Evolutionary conservation across 2,329 filamentous ascomycete genomes (phyloP).

Genomic region (Aaosphaeria arxii): DNA sequence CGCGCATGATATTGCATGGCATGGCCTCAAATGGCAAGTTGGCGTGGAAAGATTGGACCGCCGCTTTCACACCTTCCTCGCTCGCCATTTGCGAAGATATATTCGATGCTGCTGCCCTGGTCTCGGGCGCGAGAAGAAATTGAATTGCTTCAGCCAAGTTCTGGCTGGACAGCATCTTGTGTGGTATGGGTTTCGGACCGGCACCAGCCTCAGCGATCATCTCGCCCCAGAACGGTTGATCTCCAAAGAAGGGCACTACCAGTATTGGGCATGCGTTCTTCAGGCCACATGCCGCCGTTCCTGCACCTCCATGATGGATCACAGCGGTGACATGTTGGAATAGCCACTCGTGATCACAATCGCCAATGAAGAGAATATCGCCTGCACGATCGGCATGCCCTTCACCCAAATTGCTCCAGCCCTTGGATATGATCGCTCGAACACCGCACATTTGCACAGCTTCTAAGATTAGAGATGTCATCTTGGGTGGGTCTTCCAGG

Average conservation of each 20-base stretch:
- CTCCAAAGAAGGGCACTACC: slow-evolving; percentile 72
- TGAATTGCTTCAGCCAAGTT: slow-evolving; percentile 37
- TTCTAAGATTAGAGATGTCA: slow-evolving; percentile 40
- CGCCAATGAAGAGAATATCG: slow-evolving; percentile 74
- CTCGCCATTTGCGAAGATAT: slow-evolving; percentile 25
- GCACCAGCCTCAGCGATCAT: slow-evolving; percentile 42
- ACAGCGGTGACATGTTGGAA: slow-evolving; percentile 79
- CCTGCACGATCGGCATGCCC: slow-evolving; percentile 61
- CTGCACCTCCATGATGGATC: slow-evolving; percentile 83
- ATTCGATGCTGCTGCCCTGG: slow-evolving; percentile 27
- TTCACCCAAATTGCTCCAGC: slow-evolving; percentile 79
- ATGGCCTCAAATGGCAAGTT: slow-evolving; percentile 37
- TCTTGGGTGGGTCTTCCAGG: slow-evolving; percentile 17
- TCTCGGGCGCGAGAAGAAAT: slow-evolving; percentile 34
- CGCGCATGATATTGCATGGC: slow-evolving; percentile 29
- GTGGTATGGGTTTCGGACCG: slow-evolving; percentile 37
- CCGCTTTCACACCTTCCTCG: slow-evolving; percentile 35
- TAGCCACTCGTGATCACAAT: slow-evolving; percentile 85
- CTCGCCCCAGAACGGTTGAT: slow-evolving; percentile 41
- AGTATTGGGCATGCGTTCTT: slow-evolving; percentile 75
- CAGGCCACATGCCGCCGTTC: slow-evolving; percentile 88
- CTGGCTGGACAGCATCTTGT: slow-evolving; percentile 38
- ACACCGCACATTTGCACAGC: slow-evolving; percentile 56
- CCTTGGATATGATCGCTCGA: slow-evolving; percentile 80
- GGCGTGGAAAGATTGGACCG: slow-evolving; percentile 35